Evolutionary conservation across 1,139 yeast genomes (phyloP), one percentile per base, ranked within the genome.

Genomic region (Candida tropicalis): DNA sequence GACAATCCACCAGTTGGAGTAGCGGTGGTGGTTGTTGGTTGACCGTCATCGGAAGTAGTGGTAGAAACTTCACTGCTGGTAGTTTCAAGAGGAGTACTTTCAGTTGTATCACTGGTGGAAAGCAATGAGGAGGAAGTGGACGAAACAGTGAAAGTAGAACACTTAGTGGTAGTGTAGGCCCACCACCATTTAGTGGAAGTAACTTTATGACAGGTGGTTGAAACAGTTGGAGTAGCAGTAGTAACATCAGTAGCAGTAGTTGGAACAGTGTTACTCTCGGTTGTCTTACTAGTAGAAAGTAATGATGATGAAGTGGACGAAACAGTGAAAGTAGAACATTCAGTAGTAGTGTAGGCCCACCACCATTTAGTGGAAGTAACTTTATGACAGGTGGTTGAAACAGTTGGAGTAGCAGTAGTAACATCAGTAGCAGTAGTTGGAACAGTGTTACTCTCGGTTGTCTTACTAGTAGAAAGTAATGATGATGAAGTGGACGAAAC

Each of bases 71-170:
- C 58, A 27, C 50, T 53, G 36, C 38, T 2, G 12, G 35, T 32
- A 18, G 25, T 32, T 11, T n/a, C 16, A 12, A 12, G 4, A 17
- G 38, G 27, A 13, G 26, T 6, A 27, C 59, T 28, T 33, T 50
- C 44, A 22, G 37, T 43, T 31, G 47, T 42, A 39, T 52, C 37
- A 27, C 48, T 47, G 22, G 49, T 38, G 27, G 64, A 17, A 39
- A 29, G 8, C 33, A 15, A 29, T 5, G 33, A 29, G 2, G 33
- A 29, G 9, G 33, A 29, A 12, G 22, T 16, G 12, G 22, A 12
- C 4, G 33, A 32, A 4, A 12, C 24, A 6, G 24, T 32, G 25
- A 11, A 32, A 11, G 20, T 16, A 7, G 35, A 32, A 20, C 35
- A 32, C 11, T 32, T 25, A 20, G 35, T 32, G 7, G 24, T 32